Conservation (phyloP, 345 rosid genomes). For the Garcia nutans region DNA sequence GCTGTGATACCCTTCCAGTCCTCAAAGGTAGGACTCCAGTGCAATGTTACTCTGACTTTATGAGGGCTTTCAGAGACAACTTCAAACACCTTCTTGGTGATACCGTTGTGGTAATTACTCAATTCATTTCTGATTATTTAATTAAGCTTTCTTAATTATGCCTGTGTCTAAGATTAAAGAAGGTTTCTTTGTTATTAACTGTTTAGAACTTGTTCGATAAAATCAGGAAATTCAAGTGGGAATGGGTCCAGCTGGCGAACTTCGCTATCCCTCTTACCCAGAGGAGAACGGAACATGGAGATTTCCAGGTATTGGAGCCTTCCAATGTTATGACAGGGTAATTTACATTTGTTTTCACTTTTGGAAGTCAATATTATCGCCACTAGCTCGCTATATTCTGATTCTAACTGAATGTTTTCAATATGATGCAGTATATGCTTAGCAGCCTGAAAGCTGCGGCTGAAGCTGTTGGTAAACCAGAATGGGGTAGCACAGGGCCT, state of each 20-base stretch:
- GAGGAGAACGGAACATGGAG: constrained; percentile 86
- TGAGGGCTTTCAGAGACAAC: constrained; percentile 87
- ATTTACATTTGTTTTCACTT: not conserved
- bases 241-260: constrained; percentile 99
- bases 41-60: constrained; percentile 90
- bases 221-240: constrained; percentile 95
- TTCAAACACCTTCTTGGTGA: constrained; percentile 80
- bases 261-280: constrained; percentile 88
- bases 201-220: not conserved
- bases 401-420: not conserved
- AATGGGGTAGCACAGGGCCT: constrained; percentile 94
- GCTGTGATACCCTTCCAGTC: constrained; percentile 82
- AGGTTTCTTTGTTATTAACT: constrained; percentile 2
- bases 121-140: not conserved
- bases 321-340: constrained; percentile 96
- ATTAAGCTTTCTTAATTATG: not conserved
- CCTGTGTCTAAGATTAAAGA: not conserved
- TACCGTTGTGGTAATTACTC: constrained; percentile 73
- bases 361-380: not conserved
- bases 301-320: constrained; percentile 97
- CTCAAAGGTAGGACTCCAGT: constrained; percentile 88
- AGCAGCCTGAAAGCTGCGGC: constrained; percentile 88
- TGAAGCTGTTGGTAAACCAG: constrained; percentile 81
- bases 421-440: constrained; percentile 62
- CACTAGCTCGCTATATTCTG: not conserved